A percentile compares a stretch with the other conserved stretches of the same genome.
phyloP scores from a whole-genome alignment of 2,329 filamentous ascomycete species.

The Cordyceps javanica region DNA sequence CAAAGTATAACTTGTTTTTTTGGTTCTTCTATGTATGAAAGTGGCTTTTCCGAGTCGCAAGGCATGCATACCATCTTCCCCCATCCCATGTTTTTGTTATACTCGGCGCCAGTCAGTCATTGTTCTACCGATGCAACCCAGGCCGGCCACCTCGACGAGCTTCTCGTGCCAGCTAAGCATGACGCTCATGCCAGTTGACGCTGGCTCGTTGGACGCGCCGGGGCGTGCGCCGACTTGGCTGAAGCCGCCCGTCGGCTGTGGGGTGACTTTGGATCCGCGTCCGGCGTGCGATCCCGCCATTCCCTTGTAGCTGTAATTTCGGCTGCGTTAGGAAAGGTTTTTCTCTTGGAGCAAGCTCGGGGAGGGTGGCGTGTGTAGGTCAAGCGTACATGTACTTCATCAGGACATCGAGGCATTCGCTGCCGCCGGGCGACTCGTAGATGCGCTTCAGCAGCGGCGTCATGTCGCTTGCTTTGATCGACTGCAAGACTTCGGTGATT shows the following conservation, averaged over 20 bases:
- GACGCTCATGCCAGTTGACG: constrained; percentile 90
- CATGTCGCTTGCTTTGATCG: constrained; percentile 95
- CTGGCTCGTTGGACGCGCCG: constrained; percentile 54
- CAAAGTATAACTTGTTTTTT: background rate
- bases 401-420: constrained; percentile 81
- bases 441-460: constrained; percentile 78
- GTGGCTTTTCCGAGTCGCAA: constrained; percentile 3
- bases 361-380: no score
- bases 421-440: constrained; percentile 70
- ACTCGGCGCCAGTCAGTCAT: constrained; percentile 94
- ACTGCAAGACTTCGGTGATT: constrained; percentile 88
- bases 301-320: constrained; percentile 68
- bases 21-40: background rate
- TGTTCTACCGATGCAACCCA: constrained; percentile 84
- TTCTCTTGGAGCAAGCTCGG: background rate
- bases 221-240: constrained; percentile 64
- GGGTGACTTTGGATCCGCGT: constrained; percentile 42
- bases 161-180: constrained; percentile 98
- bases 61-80: background rate
- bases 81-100: constrained; percentile 16
- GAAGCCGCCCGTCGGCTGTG: constrained; percentile 76
- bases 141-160: constrained; percentile 85
- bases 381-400: constrained; percentile 89
- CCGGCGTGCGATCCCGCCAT: constrained; percentile 48
- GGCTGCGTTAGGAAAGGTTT: background rate